Percentiles rank a stretch among this genome's conserved stretches.
phyloP scores from a whole-genome alignment of 2,329 filamentous ascomycete genomes.

The Clarireedia hainanense region DNA sequence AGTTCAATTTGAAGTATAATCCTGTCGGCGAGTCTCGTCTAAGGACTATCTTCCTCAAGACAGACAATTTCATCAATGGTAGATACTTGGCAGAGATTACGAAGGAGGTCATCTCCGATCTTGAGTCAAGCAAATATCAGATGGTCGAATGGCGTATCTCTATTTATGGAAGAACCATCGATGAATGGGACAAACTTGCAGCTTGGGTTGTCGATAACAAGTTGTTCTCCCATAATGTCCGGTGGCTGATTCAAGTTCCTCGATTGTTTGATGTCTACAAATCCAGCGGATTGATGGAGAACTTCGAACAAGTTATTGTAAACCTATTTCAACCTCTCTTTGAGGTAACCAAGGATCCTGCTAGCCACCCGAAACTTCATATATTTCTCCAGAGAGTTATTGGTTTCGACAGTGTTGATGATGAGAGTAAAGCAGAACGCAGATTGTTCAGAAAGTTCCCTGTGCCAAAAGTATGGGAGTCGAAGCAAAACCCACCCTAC shows the following conservation, averaged over 20 bases:
- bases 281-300: slow-evolving; percentile 74
- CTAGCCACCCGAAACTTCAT: slow-evolving; percentile 84
- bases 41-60: slow-evolving; percentile 97
- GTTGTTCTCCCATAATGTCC: slow-evolving; percentile 92
- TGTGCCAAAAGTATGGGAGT: slow-evolving; percentile 78
- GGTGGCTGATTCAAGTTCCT: slow-evolving; percentile 94
- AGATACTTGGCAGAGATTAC: slow-evolving; percentile 96
- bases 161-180: slow-evolving; percentile 83
- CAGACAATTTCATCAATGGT: slow-evolving; percentile 94
- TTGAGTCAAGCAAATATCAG: slow-evolving; percentile 98
- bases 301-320: slow-evolving; percentile 80
- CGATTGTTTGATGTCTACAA: slow-evolving; percentile 96
- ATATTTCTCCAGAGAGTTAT: slow-evolving; percentile 92
- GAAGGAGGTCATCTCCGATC: slow-evolving; percentile 92
- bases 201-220: slow-evolving; percentile 98
- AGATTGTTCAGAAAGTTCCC: slow-evolving; percentile 95
- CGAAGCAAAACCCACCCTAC: slow-evolving; percentile 93
- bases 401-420: slow-evolving; percentile 95
- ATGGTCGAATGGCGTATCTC: slow-evolving; percentile 99
- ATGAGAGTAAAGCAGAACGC: slow-evolving; percentile 93
- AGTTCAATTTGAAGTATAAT: slow-evolving; percentile 99
- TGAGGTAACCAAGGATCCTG: slow-evolving; percentile 83
- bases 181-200: slow-evolving; percentile 97
- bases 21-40: slow-evolving; percentile 91
- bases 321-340: slow-evolving; percentile 94